Base-by-base conservation (phyloP, 1,284 basidiomycete genomes). In the Tylopilus sp. region DNA sequence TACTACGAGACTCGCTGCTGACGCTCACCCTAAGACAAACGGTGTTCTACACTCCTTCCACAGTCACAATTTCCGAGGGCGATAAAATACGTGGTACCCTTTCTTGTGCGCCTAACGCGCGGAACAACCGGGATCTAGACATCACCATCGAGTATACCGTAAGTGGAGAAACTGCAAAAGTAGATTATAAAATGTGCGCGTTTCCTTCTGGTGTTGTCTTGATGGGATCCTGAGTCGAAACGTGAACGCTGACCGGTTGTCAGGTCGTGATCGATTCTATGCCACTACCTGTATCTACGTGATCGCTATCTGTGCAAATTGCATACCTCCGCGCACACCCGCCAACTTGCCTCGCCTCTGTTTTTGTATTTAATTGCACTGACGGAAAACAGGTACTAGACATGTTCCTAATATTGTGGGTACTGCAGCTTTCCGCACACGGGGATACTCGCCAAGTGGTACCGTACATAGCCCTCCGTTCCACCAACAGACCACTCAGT, bases 121-220 rank as follows among this genome's bases (percentile, higher is more conserved):
- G 89, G 59, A 97, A 97, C 74, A 90, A 90, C 68, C 86, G 94
- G 46, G 94, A 97, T 67, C 76, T 97, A 41, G 95, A 97, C 68
- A 97, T 97, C 65, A 71, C 71, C 33, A 82, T 97, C 58, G 71
- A 79, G 42, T 96, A 93, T 74, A 74, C 83, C 55, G 57, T 71
- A 29, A 69, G 67, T 26, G 68, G 35, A 30, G 52, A 61, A 38
- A 67, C 35, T 60, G 70, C 38, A 65, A 71, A 54, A 63, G 73
- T 86, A 56, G 71, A 84, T 13, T 89, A 89, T 68, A 89, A 88
- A 72, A 89, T 90, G 86, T 90, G 76, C 79, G 87, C 84, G 48
- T 30, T 57, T 68, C 60, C 58, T 59, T 59, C 58, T 57, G 34
- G 31, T 56, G 52, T 44, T 51, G 29, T 47, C 46, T 42, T 28